Evolutionary conservation across 345 rosid species (phyloP), one percentile per base, ranked within the genome.

Genomic region (Salix brachista): DNA sequence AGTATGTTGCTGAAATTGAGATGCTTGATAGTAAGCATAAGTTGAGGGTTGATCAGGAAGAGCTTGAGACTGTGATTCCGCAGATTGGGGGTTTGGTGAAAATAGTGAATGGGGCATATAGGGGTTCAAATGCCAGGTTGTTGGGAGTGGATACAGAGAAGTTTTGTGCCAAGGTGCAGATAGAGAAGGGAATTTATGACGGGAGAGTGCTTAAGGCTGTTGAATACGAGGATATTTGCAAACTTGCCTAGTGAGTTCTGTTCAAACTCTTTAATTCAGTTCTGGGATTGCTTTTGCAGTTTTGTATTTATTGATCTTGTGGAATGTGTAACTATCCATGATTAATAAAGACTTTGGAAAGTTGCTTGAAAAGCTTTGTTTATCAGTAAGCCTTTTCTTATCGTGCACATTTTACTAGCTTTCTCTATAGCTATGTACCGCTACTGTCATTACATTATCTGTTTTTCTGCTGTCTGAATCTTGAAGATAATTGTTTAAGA

Each of bases 61-160:
- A 96, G 91, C 91, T 96, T 17, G 98, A 96, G 88, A 96, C 97
- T 0, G 99, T 93, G 78, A 89, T 93, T 77, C 99, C 97, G 0
- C 98, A 96, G 72, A 88, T 91, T 36, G 98, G 98, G 70, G 87
- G 94, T 28, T 46, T 83, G 52, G 93, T 96, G 73, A 90, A 82
- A 89, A 86, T 96, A 28, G 94, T 93, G 50, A 96, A 96, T n/a
- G 99, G 98, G 0, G 99, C 97, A 0, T 96, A 96, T 71, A 88
- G 96, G 32, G 94, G 98, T 4, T 88, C 92, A 0, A 91, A 80
- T 77, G 99, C 97, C 0, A 91, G 85, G 82, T 80, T 93, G 84
- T 73, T 96, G 80, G 89, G 92, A 54, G 91, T 96, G 44, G 90
- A 96, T 85, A 90, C 96, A 0, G 96, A 91, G 42, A 92, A 89